These are phyloP conservation scores for Fusarium redolens DNA, from an alignment of 2,329 filamentous ascomycete genomes.

Conservation along the genomic window DNA sequence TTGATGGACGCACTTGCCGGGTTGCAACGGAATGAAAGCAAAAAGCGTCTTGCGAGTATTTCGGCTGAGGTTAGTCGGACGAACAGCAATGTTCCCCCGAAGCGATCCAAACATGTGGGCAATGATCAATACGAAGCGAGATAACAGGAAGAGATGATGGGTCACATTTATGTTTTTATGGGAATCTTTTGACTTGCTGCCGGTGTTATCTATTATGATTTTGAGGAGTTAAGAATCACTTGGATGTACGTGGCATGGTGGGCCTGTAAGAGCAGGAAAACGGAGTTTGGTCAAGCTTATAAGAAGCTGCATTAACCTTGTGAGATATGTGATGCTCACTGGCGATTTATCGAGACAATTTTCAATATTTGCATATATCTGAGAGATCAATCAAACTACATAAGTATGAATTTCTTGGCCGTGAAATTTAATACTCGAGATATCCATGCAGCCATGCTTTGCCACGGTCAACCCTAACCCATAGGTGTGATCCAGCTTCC, in stretches of 20 bases:
- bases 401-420: too few species aligned
- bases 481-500: constrained; percentile 21
- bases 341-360: background rate
- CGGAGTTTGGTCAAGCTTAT: background rate
- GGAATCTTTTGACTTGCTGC: background rate
- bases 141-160: background rate
- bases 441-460: background rate
- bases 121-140: background rate
- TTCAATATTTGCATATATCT: background rate
- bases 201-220: background rate
- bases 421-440: background rate
- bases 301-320: background rate
- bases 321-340: background rate
- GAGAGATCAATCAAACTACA: too few species aligned
- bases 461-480: constrained; percentile 34
- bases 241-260: constrained; percentile 28
- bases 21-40: constrained; percentile 14
- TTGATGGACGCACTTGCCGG: background rate
- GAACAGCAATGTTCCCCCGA: background rate
- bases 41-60: constrained; percentile 24
- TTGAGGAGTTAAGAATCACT: background rate
- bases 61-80: background rate
- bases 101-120: constrained; percentile 14
- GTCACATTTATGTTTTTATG: background rate
- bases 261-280: background rate